phyloP scores from a whole-genome alignment of 768 basidiomycete species.

The Fomitopsis pulvina region DNA sequence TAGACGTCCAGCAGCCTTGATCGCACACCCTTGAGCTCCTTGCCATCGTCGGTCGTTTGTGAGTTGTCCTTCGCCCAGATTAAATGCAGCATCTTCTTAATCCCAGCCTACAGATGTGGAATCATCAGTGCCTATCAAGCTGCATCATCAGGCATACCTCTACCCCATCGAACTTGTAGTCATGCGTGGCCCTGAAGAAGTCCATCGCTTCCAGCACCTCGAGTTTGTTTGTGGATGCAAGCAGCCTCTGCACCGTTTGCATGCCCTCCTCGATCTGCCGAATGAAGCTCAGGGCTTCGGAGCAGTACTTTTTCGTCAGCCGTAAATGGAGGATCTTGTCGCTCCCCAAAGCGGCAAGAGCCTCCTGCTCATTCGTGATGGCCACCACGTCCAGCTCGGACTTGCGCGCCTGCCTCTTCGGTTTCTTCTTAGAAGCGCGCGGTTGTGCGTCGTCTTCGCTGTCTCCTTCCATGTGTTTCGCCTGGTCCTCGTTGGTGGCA shows the following conservation, averaged over 20 bases:
- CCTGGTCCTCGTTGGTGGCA: slow-evolving; percentile 26
- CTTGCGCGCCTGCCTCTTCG: slow-evolving; percentile 48
- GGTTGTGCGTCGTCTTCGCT: slow-evolving; percentile 29
- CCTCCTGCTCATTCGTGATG: slow-evolving; percentile 64
- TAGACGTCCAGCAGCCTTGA: slow-evolving; percentile 88
- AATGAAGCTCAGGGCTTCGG: slow-evolving; percentile 83
- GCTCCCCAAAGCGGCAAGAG: slow-evolving; percentile 60
- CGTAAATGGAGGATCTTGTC: slow-evolving; percentile 60
- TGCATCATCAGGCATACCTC: slow-evolving; percentile 39
- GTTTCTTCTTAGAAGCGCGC: slow-evolving; percentile 23
- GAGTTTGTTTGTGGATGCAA: slow-evolving; percentile 81
- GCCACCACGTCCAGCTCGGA: slow-evolving; percentile 68
- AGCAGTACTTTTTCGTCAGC: slow-evolving; percentile 79
- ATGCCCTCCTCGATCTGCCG: slow-evolving; percentile 59
- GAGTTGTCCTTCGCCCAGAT: slow-evolving; percentile 96
- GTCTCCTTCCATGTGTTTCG: slow-evolving; percentile 34
- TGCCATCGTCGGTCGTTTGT: slow-evolving; percentile 63
- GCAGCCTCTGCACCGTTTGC: slow-evolving; percentile 64
- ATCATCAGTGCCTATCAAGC: neutral
- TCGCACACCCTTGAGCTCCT: slow-evolving; percentile 83
- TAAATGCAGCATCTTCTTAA: slow-evolving; percentile 94
- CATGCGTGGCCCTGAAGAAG: slow-evolving; percentile 79
- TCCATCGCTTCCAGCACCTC: slow-evolving; percentile 84
- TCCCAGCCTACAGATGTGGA: slow-evolving; percentile 50
- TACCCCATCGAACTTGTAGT: slow-evolving; percentile 75